Conservation (phyloP, 2,329 filamentous ascomycete genomes). For the Juglanconis juglandina region DNA sequence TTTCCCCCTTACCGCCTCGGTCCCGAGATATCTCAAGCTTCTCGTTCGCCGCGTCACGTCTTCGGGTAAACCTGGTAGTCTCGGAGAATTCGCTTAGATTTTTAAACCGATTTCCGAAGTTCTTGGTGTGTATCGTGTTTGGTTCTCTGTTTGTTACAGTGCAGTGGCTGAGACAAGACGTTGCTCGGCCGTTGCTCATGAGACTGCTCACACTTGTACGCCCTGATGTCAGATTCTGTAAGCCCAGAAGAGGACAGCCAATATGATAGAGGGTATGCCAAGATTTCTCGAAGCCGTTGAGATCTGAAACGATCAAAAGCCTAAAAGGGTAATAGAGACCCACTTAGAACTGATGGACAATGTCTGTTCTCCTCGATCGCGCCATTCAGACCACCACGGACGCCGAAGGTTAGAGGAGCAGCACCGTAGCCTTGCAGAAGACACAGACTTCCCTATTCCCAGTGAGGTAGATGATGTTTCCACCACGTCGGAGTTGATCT, state of each 20-base stretch:
- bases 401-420: background rate
- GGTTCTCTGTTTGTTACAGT: too few species aligned
- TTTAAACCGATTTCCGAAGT: too few species aligned
- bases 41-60: too few species aligned
- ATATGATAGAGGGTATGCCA: too few species aligned
- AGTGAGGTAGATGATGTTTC: background rate
- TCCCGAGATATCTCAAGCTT: too few species aligned
- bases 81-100: too few species aligned
- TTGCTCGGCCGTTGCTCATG: background rate
- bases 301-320: background rate
- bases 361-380: background rate
- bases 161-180: background rate
- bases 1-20: too few species aligned
- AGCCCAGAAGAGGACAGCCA: background rate
- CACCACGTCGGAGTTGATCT: background rate
- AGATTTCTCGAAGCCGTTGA: background rate
- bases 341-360: background rate
- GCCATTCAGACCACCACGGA: background rate
- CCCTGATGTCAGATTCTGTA: slow-evolving; percentile 11
- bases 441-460: background rate
- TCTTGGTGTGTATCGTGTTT: too few species aligned
- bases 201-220: slow-evolving; percentile 3
- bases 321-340: background rate
- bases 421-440: background rate
- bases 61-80: too few species aligned